Evolutionary conservation across 495 filamentous ascomycete species (phyloP).

Genomic region (Hypoxylon lienhwacheense): DNA sequence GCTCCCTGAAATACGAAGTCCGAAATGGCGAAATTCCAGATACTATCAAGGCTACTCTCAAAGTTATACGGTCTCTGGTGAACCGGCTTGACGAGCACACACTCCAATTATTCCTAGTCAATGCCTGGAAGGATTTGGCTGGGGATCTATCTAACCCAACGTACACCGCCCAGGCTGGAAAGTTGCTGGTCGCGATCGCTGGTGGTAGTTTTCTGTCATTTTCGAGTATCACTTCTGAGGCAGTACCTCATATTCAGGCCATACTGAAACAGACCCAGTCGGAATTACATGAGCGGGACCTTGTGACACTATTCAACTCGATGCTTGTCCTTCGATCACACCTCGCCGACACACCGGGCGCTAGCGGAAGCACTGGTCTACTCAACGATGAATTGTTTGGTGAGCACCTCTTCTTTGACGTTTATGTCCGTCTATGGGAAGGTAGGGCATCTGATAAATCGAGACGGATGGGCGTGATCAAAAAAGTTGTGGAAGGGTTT

Average conservation of each 20-base stretch:
- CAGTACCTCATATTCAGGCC: slow-evolving; percentile 43
- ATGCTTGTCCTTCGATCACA: slow-evolving; percentile 43
- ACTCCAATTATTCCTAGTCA: slow-evolving; percentile 42
- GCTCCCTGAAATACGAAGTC: slow-evolving; percentile 60
- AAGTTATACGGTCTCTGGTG: slow-evolving; percentile 50
- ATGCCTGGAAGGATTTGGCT: slow-evolving; percentile 46
- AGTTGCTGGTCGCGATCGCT: slow-evolving; percentile 49
- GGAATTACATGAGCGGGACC: slow-evolving; percentile 44
- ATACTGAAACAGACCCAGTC: slow-evolving; percentile 48
- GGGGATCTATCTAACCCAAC: slow-evolving; percentile 49
- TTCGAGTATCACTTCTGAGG: slow-evolving; percentile 36
- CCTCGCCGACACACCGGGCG: slow-evolving; percentile 24
- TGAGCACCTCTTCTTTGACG: slow-evolving; percentile 41
- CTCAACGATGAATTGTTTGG: slow-evolving; percentile 33
- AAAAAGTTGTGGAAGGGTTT: slow-evolving; percentile 46
- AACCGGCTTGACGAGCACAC: slow-evolving; percentile 39
- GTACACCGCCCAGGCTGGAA: slow-evolving; percentile 50
- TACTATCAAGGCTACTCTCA: slow-evolving; percentile 50
- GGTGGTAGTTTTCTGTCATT: slow-evolving; percentile 41
- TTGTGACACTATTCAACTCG: slow-evolving; percentile 47
- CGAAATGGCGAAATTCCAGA: slow-evolving; percentile 58
- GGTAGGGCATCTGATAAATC: slow-evolving; percentile 25
- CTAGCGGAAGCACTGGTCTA: background rate
- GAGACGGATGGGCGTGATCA: slow-evolving; percentile 40
- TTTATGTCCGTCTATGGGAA: slow-evolving; percentile 47